Percentiles rank a stretch among this genome's conserved stretches.
Evolutionary conservation across 1,284 basidiomycete species (phyloP).

Genomic region (Cryptococcus hybrid): DNA sequence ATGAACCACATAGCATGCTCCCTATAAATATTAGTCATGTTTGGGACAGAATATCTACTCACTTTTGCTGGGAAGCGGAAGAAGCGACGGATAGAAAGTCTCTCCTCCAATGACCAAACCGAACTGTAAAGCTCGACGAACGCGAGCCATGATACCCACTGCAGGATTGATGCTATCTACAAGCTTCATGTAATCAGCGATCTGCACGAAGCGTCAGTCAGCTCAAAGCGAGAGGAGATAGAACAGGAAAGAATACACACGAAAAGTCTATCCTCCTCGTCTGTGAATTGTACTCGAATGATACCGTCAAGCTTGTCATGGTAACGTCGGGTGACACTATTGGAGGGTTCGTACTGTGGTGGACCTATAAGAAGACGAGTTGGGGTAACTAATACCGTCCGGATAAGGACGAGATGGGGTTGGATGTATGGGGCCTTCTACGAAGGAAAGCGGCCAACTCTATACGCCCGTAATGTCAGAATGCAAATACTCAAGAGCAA

Average conservation of each 20-base stretch:
- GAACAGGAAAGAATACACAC: conserved; percentile 19
- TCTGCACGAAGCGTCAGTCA: conserved; percentile 18
- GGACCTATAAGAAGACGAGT: conserved; percentile 47
- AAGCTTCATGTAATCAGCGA: conserved; percentile 35
- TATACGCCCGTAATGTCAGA: conserved; percentile 1
- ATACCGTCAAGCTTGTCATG: conserved; percentile 39
- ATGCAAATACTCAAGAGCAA: not conserved
- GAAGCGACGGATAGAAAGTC: conserved; percentile 43
- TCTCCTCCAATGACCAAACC: conserved; percentile 41
- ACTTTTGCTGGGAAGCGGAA: conserved; percentile 46
- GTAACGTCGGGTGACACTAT: conserved; percentile 45
- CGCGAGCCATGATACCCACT: conserved; percentile 43
- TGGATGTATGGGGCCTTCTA: conserved; percentile 5
- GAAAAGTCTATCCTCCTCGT: conserved; percentile 45
- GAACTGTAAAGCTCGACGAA: conserved; percentile 42
- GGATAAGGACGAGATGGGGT: conserved; percentile 41
- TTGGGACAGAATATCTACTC: not conserved
- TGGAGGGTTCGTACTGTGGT: conserved; percentile 45
- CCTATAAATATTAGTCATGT: conserved; percentile 21
- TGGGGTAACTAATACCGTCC: conserved; percentile 45
- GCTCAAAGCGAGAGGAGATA: not conserved
- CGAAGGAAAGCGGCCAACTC: conserved; percentile 26
- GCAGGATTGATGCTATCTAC: conserved; percentile 26
- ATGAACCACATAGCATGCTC: conserved; percentile 50
- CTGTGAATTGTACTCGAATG: conserved; percentile 47